Evolutionary conservation across 2,329 filamentous ascomycete genomes (phyloP), one percentile per base, ranked within the genome.

Genomic region (Ambrosiella beaveri): DNA sequence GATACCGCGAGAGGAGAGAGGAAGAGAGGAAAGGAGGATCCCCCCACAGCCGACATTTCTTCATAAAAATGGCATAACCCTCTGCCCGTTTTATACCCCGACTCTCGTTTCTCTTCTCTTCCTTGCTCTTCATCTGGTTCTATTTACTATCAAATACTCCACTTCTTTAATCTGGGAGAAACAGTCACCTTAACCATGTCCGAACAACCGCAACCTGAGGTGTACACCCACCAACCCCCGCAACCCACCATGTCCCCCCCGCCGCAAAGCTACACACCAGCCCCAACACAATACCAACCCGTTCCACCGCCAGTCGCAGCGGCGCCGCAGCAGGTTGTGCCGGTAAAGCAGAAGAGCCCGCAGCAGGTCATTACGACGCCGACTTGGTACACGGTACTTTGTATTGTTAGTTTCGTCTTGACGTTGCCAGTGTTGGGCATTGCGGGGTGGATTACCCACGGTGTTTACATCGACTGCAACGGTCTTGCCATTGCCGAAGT

Each of bases 401-500:
- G 73, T 8, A 66, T 68, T 13, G 61, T 69, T 44, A 73, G 75
- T 61, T 63, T 73, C 54, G 54, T 76, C 36, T 8, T 76, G 12
- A 68, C 72, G 1, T 39, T 77, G 41, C 62, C 74, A 27, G 66
- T 74, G 35, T 64, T 77, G n/a, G 73, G 63, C n/a, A 64, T 75
- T 44, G 66, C 72, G 2, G 74, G 64, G 0, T 64, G 65, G 57
- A 65, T 74, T 59, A 73, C 75, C 41, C 68, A 71, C 60, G 69
- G 66, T 3, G 63, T 68, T 7, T 73, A 72, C 59, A 65, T 70
- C 37, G 68, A 72, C 56, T 65, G 68, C 12, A 65, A 70, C 37
- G 72, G 71, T n/a, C 67, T 74, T 41, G 66, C 70, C 3, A 64
- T 74, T 36, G 70, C 69, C 44, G 68, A 69, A 55, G 73, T 74